Evolutionary conservation across 208 protist genomes (phyloP).

Genomic region (Crithidia mellificae): DNA sequence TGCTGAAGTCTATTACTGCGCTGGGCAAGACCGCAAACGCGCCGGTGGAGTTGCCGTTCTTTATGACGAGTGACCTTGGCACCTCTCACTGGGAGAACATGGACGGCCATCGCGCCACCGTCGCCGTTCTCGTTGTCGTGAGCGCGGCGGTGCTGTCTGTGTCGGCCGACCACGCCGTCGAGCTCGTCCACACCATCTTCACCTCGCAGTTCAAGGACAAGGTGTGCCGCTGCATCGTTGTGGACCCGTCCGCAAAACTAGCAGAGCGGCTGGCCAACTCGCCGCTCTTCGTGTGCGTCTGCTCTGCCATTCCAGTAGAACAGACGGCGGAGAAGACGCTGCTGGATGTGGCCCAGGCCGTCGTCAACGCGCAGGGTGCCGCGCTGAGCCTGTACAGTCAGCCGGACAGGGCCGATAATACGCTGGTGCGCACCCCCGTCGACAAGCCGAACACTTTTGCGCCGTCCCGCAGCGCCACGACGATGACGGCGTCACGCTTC

Average conservation of each 20-base stretch:
- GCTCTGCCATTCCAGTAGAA: conserved; percentile 22
- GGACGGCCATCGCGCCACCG: conserved; percentile 53
- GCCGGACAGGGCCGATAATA: conserved; percentile 26
- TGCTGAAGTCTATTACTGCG: conserved; percentile 15
- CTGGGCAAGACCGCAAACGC: conserved; percentile 11
- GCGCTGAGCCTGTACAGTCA: conserved; percentile 29
- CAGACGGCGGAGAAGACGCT: conserved; percentile 40
- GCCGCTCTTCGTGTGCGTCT: conserved; percentile 25
- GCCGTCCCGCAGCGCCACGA: conserved; percentile 19
- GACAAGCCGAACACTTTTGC: conserved; percentile 29
- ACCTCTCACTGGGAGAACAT: conserved; percentile 81
- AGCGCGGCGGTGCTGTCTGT: conserved; percentile 41
- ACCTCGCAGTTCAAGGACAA: conserved; percentile 57
- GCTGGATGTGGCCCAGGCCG: conserved; percentile 40
- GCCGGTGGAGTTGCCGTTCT: conserved; percentile 40
- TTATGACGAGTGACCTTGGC: conserved; percentile 44
- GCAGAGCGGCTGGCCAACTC: conserved; percentile 15
- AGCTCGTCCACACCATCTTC: conserved; percentile 60
- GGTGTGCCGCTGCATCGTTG: conserved; percentile 80
- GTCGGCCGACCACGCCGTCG: conserved; percentile 35
- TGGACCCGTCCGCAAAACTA: conserved; percentile 40
- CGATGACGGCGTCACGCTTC: conserved; percentile 25
- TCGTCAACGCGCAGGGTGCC: conserved; percentile 28
- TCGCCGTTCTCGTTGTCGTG: conserved; percentile 70
- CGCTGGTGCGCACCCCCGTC: conserved; percentile 34